Evolutionary conservation across 108 stramenopile genomes (phyloP), one percentile per base, ranked within the genome.

Genomic region (Fragilariopsis cylindrus): DNA sequence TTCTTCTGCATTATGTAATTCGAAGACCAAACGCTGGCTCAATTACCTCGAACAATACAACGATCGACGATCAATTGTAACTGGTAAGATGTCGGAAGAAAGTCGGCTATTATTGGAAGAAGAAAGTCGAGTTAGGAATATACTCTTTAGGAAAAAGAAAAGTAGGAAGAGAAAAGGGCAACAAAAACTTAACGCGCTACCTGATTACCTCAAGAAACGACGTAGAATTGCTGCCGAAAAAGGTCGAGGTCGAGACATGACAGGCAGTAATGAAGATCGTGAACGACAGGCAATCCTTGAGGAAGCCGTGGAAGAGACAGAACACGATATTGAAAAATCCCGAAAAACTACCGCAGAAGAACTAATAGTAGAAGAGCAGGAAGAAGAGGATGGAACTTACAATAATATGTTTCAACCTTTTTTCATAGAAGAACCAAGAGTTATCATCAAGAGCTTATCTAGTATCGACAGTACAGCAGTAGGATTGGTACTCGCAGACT

Each of bases 51-150:
- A 87, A 65, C 66, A 81, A 44, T 71, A 82, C 18, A 90, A 96
- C 57, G 88, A 93, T 69, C 82, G 85, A 57, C 69, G 87, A 55
- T 80, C 88, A 8, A 76, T 90, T 48, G 52, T 86, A 15, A 73
- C 82, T 15, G 55, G 64, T 0, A 76, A 75, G 42, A 75, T 90
- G 41, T 80, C 87, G 13, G 87, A 86, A 77, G 93, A 93, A 63
- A 82, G 84, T 46, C 89, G 92, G 12, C 57, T 93, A 53, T 70
- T 92, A 18, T 70, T 84, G 41, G 92, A 93, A 70, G 89, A 94
- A 66, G 89, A 92, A 73, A 62, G 80, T 57, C 72, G 84, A 39
- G 84, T 87, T 6, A 79, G 90, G 12, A 81, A 80, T 39, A 30
- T 82, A 16, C 43, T 92, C 39, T 84, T 83, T 73, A 77, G 87